phyloP scores from a whole-genome alignment of 257 asterid species.

The Rauvolfia tetraphylla region DNA sequence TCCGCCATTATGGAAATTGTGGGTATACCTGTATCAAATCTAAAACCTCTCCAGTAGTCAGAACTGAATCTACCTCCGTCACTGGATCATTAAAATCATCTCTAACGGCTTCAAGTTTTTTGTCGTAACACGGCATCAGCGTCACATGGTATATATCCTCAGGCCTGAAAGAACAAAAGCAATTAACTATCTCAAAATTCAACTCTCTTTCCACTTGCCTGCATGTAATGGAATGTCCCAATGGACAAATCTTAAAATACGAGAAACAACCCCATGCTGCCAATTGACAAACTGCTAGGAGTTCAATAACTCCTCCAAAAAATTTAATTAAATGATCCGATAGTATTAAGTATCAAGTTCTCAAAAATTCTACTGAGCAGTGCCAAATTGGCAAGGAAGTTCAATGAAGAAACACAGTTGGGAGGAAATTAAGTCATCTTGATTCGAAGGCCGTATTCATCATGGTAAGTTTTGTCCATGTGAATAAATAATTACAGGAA shows the following conservation, averaged over 20 bases:
- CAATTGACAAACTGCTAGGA: background rate
- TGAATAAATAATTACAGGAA: background rate
- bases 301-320: background rate
- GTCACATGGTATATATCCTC: constrained; percentile 95
- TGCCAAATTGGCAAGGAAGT: background rate
- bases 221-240: background rate
- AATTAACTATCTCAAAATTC: constrained; percentile 21
- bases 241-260: background rate
- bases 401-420: background rate
- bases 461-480: background rate
- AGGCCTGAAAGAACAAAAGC: constrained; percentile 46
- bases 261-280: background rate
- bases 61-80: constrained; percentile 88
- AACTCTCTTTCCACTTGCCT: background rate
- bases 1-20: constrained; percentile 1
- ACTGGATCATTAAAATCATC: constrained; percentile 79
- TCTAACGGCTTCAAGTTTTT: constrained; percentile 95
- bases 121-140: constrained; percentile 99
- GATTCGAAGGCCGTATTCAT: background rate
- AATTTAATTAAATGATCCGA: background rate
- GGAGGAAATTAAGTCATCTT: background rate
- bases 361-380: background rate
- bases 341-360: background rate
- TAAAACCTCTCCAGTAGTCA: constrained; percentile 93
- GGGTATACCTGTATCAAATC: constrained; percentile 75